Conservation (phyloP, 2,329 filamentous ascomycete genomes). For the Colletotrichum musicola region DNA sequence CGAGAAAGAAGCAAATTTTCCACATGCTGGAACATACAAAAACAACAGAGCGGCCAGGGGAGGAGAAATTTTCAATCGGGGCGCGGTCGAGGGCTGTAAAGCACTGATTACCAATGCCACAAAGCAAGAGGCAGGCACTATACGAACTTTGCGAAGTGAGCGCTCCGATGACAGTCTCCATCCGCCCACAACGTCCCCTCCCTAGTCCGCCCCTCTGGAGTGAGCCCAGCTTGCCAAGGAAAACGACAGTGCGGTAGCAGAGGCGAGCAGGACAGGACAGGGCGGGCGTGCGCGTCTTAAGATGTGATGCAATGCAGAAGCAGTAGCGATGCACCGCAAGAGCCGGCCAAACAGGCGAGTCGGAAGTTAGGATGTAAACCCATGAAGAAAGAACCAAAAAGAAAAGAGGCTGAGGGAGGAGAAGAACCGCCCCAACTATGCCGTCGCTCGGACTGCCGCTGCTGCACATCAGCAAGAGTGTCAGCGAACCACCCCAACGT, state of each 20-base stretch:
- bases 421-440: neutral
- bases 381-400: conserved; percentile 20
- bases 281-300: conserved; percentile 5
- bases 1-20: conserved; percentile 3
- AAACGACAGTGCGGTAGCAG: conserved; percentile 16
- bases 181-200: conserved; percentile 1
- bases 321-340: conserved; percentile 24
- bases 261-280: conserved; percentile 9
- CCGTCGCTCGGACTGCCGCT: conserved; percentile 16
- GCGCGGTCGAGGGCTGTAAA: neutral
- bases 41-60: neutral
- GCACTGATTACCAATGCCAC: conserved; percentile 6
- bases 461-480: conserved; percentile 8
- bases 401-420: conserved; percentile 15
- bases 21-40: neutral
- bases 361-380: conserved; percentile 19
- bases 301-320: conserved; percentile 32
- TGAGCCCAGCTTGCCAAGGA: conserved; percentile 16
- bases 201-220: conserved; percentile 1
- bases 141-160: neutral
- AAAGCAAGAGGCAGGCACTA: neutral
- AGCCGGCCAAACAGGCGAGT: conserved; percentile 33
- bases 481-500: neutral
- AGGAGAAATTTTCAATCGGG: too few relatives aligned
- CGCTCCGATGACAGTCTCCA: neutral